Evolutionary conservation across 2,329 filamentous ascomycete genomes (phyloP), one percentile per base, ranked within the genome.

Genomic region (Capronia epimyces): DNA sequence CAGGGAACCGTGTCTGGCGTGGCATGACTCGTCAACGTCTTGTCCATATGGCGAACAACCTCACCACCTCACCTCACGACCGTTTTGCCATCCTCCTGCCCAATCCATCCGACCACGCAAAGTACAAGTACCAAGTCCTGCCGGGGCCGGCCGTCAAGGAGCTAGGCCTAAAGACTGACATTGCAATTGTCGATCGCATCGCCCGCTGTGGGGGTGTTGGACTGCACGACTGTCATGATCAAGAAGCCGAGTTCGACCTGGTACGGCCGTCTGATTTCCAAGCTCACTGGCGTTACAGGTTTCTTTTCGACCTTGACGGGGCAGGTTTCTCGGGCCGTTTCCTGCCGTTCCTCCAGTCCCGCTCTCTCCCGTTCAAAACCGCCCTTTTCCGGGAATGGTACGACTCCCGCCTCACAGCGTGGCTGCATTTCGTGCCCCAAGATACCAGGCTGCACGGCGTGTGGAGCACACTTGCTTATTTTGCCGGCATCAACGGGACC

Each of bases 321-420:
- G 75, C 78, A 0, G 75, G 80, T 15, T 87, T 86, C 51, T 84
- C 82, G 0, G 78, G 84, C 12, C 75, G 78, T 24, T 77, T 88
- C 58, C 67, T 87, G 8, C 76, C 79, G 0, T 82, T 84, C 51
- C 66, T 93, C 3, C 77, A 78, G 41, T 87, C 84, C 13, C 72
- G 72, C 55, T 83, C 78, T 42, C 74, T 89, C 3, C 86, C 86
- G 0, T 80, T 93, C 63, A 76, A 88, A 57, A 79, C 70, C 0
- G 82, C 82, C 0, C 73, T 91, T 5, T 91, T 90, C 67, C 78
- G 81, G 20, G 82, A 88, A 63, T 94, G 88, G 88, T 87, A 84
- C 67, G 84, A 87, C 52, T 81, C 83, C 43, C 79, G 88, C 4
- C 68, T 93, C 13, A 78, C 76, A 51, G 80, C 87, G 0, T 94